Percentiles rank a stretch among this genome's conserved stretches.
These are phyloP conservation scores for Phaeolepiota aurea DNA, from an alignment of 768 basidiomycete species.

Conservation along the genomic window DNA sequence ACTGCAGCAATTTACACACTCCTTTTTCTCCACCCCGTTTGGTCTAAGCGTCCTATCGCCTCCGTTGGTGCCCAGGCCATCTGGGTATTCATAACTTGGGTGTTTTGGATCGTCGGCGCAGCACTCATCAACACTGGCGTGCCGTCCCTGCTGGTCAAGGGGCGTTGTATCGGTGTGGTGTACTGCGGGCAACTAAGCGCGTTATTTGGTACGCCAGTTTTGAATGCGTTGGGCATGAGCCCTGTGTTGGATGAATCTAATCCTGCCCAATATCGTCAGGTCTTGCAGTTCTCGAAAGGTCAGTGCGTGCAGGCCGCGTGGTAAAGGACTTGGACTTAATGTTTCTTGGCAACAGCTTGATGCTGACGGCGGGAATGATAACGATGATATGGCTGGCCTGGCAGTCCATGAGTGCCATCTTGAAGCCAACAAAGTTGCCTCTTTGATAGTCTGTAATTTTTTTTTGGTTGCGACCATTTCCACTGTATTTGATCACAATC, in stretches of 20 bases:
- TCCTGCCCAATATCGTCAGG: slow-evolving; percentile 13
- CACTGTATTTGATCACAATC: background rate
- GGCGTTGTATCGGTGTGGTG: slow-evolving; percentile 32
- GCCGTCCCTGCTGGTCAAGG: slow-evolving; percentile 31
- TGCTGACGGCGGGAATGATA: slow-evolving; percentile 39
- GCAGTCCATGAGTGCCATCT: slow-evolving; percentile 34
- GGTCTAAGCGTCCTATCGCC: slow-evolving; percentile 42
- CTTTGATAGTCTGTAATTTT: background rate
- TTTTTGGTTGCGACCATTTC: background rate
- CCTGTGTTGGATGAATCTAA: background rate
- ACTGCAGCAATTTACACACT: slow-evolving; percentile 46
- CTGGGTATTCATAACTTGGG: slow-evolving; percentile 52
- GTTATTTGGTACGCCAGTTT: slow-evolving; percentile 35
- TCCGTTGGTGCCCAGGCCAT: slow-evolving; percentile 53
- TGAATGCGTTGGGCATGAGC: background rate
- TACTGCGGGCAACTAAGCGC: slow-evolving; percentile 52
- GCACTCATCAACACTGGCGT: slow-evolving; percentile 41
- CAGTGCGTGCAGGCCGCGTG: slow-evolving; percentile 10
- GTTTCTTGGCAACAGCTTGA: slow-evolving; percentile 25
- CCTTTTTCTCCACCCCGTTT: slow-evolving; percentile 52
- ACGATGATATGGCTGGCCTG: slow-evolving; percentile 43
- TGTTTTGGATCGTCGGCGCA: slow-evolving; percentile 52
- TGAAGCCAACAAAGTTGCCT: slow-evolving; percentile 6
- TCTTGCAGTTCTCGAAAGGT: slow-evolving; percentile 50
- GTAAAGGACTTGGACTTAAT: background rate